Evolutionary conservation across 176 grass and related monocot genomes (phyloP).

Genomic region (Pharus latifolius): DNA sequence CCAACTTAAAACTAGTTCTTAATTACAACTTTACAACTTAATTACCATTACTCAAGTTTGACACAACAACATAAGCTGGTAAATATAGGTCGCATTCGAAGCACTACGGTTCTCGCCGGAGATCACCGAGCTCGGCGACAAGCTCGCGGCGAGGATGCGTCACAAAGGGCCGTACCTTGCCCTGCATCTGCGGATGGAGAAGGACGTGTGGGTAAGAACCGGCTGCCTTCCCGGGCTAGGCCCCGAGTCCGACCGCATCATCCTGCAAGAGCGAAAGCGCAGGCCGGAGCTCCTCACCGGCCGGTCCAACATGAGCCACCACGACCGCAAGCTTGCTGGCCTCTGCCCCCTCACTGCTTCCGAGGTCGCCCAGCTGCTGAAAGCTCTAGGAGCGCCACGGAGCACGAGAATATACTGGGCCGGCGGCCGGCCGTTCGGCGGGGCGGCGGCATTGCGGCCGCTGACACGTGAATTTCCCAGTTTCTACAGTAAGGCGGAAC

Average conservation of each 20-base stretch:
- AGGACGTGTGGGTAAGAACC: constrained; percentile 50
- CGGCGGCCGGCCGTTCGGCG: constrained; percentile 34
- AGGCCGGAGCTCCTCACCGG: constrained; percentile 44
- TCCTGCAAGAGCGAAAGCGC: constrained; percentile 26
- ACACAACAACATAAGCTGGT: not conserved
- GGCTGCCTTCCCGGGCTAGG: constrained; percentile 34
- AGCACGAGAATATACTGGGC: constrained; percentile 43
- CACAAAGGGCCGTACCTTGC: constrained; percentile 40
- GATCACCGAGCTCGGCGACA: constrained; percentile 23
- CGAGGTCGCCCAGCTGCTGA: constrained; percentile 41
- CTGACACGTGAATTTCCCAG: constrained; percentile 26
- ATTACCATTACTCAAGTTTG: not conserved
- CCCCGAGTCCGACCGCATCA: constrained; percentile 11
- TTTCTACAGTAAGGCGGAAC: constrained; percentile 31
- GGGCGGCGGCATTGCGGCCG: not conserved
- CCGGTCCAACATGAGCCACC: constrained; percentile 41
- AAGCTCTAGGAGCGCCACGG: constrained; percentile 26
- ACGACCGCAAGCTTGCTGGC: constrained; percentile 38
- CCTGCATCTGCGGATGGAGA: constrained; percentile 41
- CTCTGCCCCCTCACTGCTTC: constrained; percentile 35
- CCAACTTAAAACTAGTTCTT: not conserved
- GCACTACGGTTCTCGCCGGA: constrained; percentile 26
- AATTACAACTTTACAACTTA: too few species aligned
- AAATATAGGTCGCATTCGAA: constrained; percentile 36
- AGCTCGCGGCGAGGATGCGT: constrained; percentile 28